phyloP scores from a whole-genome alignment of 129 eudicot species.

The Glebionis coronaria region DNA sequence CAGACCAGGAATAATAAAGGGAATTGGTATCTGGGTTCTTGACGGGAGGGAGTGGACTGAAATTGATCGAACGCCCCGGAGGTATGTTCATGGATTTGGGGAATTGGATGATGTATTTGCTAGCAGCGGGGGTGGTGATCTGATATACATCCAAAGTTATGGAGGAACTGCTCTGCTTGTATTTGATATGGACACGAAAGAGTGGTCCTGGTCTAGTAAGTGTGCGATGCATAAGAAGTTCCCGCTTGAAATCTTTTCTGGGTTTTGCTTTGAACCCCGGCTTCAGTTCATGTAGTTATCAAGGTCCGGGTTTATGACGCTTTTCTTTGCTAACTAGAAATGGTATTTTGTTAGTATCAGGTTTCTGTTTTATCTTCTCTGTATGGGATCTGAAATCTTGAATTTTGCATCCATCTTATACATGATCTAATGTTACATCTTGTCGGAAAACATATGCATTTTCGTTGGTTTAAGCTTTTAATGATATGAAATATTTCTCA shows the following conservation, averaged over 20 bases:
- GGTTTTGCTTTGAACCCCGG: constrained; percentile 56
- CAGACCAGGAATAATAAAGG: constrained; percentile 44
- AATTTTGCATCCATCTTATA: constrained; percentile 10
- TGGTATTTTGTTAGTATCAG: background rate
- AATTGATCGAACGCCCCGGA: constrained; percentile 42
- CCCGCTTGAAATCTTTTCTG: constrained; percentile 48
- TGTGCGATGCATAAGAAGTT: constrained; percentile 42
- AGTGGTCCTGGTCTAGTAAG: constrained; percentile 47
- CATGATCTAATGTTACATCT: constrained; percentile 12
- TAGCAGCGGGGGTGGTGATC: constrained; percentile 50
- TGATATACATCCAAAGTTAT: constrained; percentile 55
- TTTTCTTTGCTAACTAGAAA: constrained; percentile 13
- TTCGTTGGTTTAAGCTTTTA: background rate
- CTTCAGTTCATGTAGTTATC: constrained; percentile 26
- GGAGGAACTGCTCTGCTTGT: constrained; percentile 44
- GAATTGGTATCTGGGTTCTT: constrained; percentile 53
- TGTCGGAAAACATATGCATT: constrained; percentile 7
- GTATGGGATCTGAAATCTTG: constrained; percentile 14
- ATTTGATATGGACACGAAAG: constrained; percentile 39
- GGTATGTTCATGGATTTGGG: constrained; percentile 38
- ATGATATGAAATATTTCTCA: background rate
- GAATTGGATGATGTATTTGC: constrained; percentile 57
- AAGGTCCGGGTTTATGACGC: background rate
- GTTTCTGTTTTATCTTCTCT: background rate
- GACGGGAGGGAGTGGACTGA: constrained; percentile 38